A percentile compares a stretch with the other conserved stretches of the same genome.
Conservation (phyloP, 106 monocot genomes). For the Alisma plantagoaquatica region DNA sequence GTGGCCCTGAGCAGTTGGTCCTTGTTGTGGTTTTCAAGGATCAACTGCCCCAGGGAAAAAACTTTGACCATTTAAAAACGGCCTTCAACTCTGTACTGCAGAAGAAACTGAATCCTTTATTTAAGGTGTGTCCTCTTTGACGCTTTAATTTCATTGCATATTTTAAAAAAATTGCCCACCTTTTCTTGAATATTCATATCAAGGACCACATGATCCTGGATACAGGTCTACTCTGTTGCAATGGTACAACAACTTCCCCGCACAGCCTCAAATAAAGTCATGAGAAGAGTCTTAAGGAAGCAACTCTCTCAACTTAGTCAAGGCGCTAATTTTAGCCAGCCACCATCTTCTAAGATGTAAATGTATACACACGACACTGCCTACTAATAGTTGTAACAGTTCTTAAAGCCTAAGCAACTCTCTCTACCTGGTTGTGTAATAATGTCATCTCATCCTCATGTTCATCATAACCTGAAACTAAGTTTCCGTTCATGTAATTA, state of each 20-base stretch:
- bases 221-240: conserved; percentile 72
- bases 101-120: conserved; percentile 81
- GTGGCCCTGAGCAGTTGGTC: conserved; percentile 82
- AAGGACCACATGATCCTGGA: background rate
- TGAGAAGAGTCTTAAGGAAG: conserved; percentile 81
- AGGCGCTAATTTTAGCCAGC: conserved; percentile 39
- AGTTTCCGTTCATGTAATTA: no score
- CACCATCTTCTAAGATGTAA: no score
- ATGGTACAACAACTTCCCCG: conserved; percentile 66
- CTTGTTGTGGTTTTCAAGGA: conserved; percentile 79
- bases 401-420: no score
- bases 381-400: no score
- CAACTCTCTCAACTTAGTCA: conserved; percentile 30
- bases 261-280: conserved; percentile 94
- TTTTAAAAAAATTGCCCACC: no score
- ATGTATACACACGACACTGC: no score
- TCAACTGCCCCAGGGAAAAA: conserved; percentile 13
- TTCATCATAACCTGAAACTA: no score
- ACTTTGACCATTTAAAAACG: conserved; percentile 38
- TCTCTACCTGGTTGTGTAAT: no score
- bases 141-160: background rate
- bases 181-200: background rate
- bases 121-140: conserved; percentile 39
- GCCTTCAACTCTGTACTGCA: conserved; percentile 68
- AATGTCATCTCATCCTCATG: no score